Percentiles rank a stretch among this genome's conserved stretches.
These are phyloP conservation scores for Mariannaea sp. DNA, from an alignment of 2,329 filamentous ascomycete species.

Conservation along the genomic window DNA sequence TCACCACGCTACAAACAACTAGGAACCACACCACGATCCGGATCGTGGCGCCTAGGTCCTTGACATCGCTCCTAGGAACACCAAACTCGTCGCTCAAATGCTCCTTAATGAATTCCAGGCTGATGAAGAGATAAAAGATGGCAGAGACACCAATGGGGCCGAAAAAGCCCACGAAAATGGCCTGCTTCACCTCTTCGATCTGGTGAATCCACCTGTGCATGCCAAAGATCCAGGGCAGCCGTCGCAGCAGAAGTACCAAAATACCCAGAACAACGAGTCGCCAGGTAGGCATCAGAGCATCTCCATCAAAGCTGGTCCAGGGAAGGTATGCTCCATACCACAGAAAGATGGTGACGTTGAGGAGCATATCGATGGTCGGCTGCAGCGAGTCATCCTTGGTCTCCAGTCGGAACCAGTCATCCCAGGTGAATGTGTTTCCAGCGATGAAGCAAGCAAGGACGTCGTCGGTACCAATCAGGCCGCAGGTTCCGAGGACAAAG, in stretches of 20 bases:
- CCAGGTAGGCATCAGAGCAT: slow-evolving; percentile 72
- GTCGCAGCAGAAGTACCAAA: slow-evolving; percentile 75
- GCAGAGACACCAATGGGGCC: slow-evolving; percentile 90
- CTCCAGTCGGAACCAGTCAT: slow-evolving; percentile 91
- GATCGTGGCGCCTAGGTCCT: slow-evolving; percentile 67
- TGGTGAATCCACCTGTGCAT: slow-evolving; percentile 79
- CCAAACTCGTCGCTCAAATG: slow-evolving; percentile 60
- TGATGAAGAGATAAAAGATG: slow-evolving; percentile 87
- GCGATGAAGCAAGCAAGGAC: slow-evolving; percentile 92
- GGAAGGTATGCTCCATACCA: slow-evolving; percentile 89
- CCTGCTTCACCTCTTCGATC: slow-evolving; percentile 74
- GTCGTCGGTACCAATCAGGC: slow-evolving; percentile 86
- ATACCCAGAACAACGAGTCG: slow-evolving; percentile 76
- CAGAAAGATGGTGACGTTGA: slow-evolving; percentile 86
- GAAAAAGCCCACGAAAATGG: slow-evolving; percentile 89
- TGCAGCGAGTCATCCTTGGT: slow-evolving; percentile 92
- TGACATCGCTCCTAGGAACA: slow-evolving; percentile 66
- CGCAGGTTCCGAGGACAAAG: slow-evolving; percentile 86
- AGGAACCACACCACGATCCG: slow-evolving; percentile 85
- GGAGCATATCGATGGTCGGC: slow-evolving; percentile 91
- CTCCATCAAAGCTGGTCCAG: slow-evolving; percentile 72
- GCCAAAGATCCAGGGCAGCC: slow-evolving; percentile 75
- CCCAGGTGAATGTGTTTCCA: slow-evolving; percentile 89
- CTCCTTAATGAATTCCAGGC: slow-evolving; percentile 70
- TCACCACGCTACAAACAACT: slow-evolving; percentile 79